Evolutionary conservation across 2,329 filamentous ascomycete genomes (phyloP).

Genomic region (Fusarium mundagurra): DNA sequence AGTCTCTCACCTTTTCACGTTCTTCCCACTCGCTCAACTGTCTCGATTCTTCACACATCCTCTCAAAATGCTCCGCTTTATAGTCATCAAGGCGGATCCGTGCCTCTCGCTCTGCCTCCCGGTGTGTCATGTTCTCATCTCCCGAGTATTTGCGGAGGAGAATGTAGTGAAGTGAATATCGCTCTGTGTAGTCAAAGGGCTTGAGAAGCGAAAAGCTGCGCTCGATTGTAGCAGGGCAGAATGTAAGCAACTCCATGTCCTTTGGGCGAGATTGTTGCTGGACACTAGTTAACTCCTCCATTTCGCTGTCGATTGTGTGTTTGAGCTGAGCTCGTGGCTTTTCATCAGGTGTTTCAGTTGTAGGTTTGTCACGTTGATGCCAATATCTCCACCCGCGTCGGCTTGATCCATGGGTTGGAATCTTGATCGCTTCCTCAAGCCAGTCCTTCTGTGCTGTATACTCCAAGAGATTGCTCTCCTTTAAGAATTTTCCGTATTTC

Average conservation of each 20-base stretch:
- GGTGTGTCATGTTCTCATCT: not conserved
- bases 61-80: not conserved
- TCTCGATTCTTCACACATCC: not conserved
- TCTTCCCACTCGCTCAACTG: not conserved
- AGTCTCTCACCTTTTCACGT: fast-evolving
- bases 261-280: not conserved
- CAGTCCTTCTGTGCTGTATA: not conserved
- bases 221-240: not conserved
- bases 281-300: not conserved
- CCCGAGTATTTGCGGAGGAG: not conserved
- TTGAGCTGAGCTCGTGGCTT: not conserved
- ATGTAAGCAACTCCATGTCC: not conserved
- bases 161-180: not conserved
- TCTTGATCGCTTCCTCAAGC: not conserved
- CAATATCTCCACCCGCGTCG: not conserved
- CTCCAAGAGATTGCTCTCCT: not conserved
- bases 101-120: not conserved
- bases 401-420: not conserved
- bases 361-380: not conserved
- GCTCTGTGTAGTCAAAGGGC: not conserved
- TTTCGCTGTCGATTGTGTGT: not conserved
- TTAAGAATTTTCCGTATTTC: too few species aligned
- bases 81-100: fast-evolving
- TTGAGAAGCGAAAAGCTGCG: not conserved
- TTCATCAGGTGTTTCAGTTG: fast-evolving